Base-by-base conservation (phyloP, 2,329 filamentous ascomycete species). In the Achaetomium macrosporum region DNA sequence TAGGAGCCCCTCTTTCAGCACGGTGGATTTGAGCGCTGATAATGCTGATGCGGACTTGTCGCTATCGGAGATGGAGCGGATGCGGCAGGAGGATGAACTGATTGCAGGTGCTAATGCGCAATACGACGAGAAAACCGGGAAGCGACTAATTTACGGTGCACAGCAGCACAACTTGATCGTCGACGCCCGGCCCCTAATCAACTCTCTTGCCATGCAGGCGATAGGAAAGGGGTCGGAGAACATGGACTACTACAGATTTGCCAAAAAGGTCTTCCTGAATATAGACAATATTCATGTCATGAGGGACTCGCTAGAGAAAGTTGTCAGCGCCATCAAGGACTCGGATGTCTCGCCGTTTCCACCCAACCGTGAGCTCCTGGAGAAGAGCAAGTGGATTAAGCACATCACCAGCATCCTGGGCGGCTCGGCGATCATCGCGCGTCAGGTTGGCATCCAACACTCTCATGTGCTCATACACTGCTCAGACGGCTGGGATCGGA, bases 261-360 rank as follows among this genome's bases (percentile, higher is more conserved):
- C 90, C 15, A 86, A 85, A 54, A 96, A 96, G 69, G 86, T 87
- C 30, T 99, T 95, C 66, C 79, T 99, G 51, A 93, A 89, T 57
- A 99, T 99, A 64, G 92, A 95, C 68, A 99, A 99, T 67, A 97
- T 99, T 55, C 93, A 99, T 65, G 90, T 96, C 57, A 99, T 99
- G 93, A 82, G 93, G 53, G 87, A 87, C 57, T 97, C 92, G 1
- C 76, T 99, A 33, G 85, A 87, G 61, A 92, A 86, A 61, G 87
- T 99, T 17, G 77, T 96, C 49, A 91, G 95, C 58, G 87, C 90
- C 3, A 74, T 99, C 64, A 96, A 95, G 66, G 92, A 97, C 61
- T 89, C 90, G 2, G 93, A 99, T 67, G 79, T 96, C 29, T 88
- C 89, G 0, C 82, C 87, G 1, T 72, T 96, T 31, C 83, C 88